Evolutionary conservation across 2,329 filamentous ascomycete species (phyloP).

Genomic region (Cladorrhinum sp.): DNA sequence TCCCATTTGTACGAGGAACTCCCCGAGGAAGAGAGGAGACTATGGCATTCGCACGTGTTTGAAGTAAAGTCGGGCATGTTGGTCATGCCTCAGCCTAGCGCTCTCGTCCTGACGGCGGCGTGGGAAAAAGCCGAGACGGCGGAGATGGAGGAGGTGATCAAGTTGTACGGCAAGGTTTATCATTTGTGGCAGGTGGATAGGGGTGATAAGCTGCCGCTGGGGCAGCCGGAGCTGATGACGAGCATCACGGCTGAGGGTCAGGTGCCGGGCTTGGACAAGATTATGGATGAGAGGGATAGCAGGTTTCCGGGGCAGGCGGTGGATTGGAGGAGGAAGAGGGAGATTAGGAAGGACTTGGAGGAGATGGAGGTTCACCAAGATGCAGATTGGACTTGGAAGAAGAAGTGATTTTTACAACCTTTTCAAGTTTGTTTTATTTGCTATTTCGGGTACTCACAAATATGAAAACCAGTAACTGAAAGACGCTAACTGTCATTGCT

Average conservation of each 20-base stretch:
- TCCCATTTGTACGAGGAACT: conserved; percentile 65
- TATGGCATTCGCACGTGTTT: conserved; percentile 77
- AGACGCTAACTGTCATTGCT: too few relatives aligned
- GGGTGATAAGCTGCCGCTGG: conserved; percentile 57
- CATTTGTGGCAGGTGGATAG: conserved; percentile 84
- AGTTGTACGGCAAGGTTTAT: conserved; percentile 78
- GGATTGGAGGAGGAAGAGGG: conserved; percentile 44
- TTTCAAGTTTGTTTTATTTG: too few relatives aligned
- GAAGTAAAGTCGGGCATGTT: conserved; percentile 78
- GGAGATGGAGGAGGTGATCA: conserved; percentile 75
- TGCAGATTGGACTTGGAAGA: conserved; percentile 16
- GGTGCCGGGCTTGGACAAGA: conserved; percentile 42
- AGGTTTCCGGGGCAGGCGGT: conserved; percentile 41
- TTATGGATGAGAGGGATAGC: conserved; percentile 43
- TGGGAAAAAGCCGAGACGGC: conserved; percentile 77
- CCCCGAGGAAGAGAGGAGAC: conserved; percentile 61
- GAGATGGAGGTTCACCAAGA: conserved; percentile 42
- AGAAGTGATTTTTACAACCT: too few relatives aligned
- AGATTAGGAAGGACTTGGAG: conserved; percentile 41
- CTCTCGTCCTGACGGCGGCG: conserved; percentile 50
- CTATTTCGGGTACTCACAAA: too few relatives aligned
- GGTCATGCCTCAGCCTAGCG: conserved; percentile 64
- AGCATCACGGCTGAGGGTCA: conserved; percentile 50
- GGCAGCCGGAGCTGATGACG: conserved; percentile 53
- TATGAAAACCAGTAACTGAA: too few relatives aligned